Evolutionary conservation across 1,139 yeast genomes (phyloP), one percentile per base, ranked within the genome.

Genomic region (Scheffersomyces illinoinensis): DNA sequence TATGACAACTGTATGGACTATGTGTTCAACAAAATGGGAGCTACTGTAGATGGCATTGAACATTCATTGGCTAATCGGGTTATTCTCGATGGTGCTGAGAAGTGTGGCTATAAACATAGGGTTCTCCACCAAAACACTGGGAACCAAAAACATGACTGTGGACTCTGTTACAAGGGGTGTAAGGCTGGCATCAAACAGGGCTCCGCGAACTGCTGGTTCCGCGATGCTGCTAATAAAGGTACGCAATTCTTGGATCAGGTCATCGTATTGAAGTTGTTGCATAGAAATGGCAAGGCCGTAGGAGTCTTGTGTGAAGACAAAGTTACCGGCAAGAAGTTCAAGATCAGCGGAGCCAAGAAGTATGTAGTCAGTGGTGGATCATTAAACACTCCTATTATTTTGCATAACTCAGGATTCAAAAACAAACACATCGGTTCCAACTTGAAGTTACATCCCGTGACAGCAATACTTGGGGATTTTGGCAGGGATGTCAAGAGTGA

Each of bases 11-110:
- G 85, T 51, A 68, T 78, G 64, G 84, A 83, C 56, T 81, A 78
- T 64, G 87, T 85, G n/a, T 78, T 76, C 74, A 69, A 79, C 18
- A 76, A 77, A 63, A 85, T 85, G 86, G 87, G 86, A 3, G 86
- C 83, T 1, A 66, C 78, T 14, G 66, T 70, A 3, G 79, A 80
- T 17, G 65, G 74, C 54, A 68, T 83, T 20, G 68, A 74, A 17
- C 89, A 85, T 66, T 84, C 88, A 2, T 69, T 73, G 59, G 69
- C 86, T n/a, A 85, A 85, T 69, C 64, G 72, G 59, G 73, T 76
- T 21, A 69, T 85, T 53, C 67, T 85, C 58, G 80, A 83, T 18
- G 85, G 86, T 17, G 69, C 82, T 12, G 64, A 68, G 53, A 81
- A 78, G 62, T 77, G 85, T 56, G 87, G 86, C 1, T 84, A 82